Base-by-base conservation (phyloP, 2,329 filamentous ascomycete species). In the Penicillium sp. region DNA sequence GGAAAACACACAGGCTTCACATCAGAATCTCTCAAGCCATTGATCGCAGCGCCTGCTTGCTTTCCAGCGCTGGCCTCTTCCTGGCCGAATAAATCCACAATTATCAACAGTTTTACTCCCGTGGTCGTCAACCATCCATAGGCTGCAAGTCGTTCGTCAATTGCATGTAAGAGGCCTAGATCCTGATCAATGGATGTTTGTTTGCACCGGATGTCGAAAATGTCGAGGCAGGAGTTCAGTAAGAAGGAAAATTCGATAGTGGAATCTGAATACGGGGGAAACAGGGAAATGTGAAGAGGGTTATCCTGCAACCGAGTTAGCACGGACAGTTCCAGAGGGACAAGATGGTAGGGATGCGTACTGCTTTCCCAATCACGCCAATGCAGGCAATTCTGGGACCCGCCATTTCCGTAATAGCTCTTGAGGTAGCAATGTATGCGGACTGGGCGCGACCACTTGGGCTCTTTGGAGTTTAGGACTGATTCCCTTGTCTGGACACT, bases 111-210 rank as follows among this genome's bases (percentile, higher is more conserved):
- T 71, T 93, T 92, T 60, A 96, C 86, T 39, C 91, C 91, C 27
- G 94, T 97, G 75, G 96, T 97, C 54, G 94, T 97, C 74, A 97
- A 84, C 85, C 90, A 97, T 66, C 94, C 94, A 77, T 97, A 99
- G 63, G 91, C 89, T 35, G 92, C 91, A 45, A 97, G 82, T 27
- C 92, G 85, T 77, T 99, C 93, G 77, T 97, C 94, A 56, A 97
- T 82, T 56, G 92, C 91, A 76, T 97, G 93, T 48, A 99, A 82
- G 13, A 97, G 83, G 31, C 94, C 93, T 62, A 94, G 87, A 72
- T 97, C 93, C 65, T 94, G 91, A 48, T 90, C 89, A 56, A 84
- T 77, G 23, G 83, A 84, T 66, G 88, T 88, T 67, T 86, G 82
- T 51, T 88, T 87, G 61, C 90, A 82, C 55, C 91, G 90, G 57